Base-by-base conservation (phyloP, 1,139 yeast species). In the Zygosaccharomyces pseudobailii region DNA sequence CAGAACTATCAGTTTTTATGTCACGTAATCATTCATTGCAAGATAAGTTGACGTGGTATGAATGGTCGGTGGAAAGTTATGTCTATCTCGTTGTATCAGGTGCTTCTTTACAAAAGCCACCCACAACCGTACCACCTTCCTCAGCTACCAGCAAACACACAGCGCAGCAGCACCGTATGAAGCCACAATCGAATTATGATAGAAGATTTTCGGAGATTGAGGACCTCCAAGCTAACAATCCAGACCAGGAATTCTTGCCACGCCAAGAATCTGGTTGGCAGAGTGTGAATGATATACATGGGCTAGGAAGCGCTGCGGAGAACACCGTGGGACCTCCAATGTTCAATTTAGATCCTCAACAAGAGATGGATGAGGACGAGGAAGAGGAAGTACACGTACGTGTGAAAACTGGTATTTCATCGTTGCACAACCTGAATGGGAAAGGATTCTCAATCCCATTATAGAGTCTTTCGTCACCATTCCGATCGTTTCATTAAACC, bases 61-160 rank as follows among this genome's bases (percentile, higher is more conserved):
- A 80, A 55, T 87, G 95, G 94, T 69, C 76, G 1, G 69, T 76
- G 23, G 84, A 81, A 55, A 68, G 76, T 5, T 79, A 70, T 57
- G 65, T 75, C 31, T 71, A 72, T 46, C 53, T 73, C 25, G 67
- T 71, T 5, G 60, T 68, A 2, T 68, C 76, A 1, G 55, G 60
- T 4, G 21, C 23, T 30, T 42, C 51, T 3, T n/a, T 45, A 34
- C 46, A 42, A 33, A 40, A 42, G 35, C 25, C 31, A 6, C 32
- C 40, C 4, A 33, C 23, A 43, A 33, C 13, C 27, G 21, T 22
- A 24, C 30, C 30, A n/a, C 37, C 41, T 8, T 21, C 8, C 19
- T 23, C 13, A 9, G 34, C 22, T 25, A 21, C 31, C 22, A 22
- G 13, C 17, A 21, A 27, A 25, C 28, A 13, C 36, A 23, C 42